These are phyloP conservation scores for Aspergillus piperis DNA, from an alignment of 2,329 filamentous ascomycete genomes.

Conservation along the genomic window DNA sequence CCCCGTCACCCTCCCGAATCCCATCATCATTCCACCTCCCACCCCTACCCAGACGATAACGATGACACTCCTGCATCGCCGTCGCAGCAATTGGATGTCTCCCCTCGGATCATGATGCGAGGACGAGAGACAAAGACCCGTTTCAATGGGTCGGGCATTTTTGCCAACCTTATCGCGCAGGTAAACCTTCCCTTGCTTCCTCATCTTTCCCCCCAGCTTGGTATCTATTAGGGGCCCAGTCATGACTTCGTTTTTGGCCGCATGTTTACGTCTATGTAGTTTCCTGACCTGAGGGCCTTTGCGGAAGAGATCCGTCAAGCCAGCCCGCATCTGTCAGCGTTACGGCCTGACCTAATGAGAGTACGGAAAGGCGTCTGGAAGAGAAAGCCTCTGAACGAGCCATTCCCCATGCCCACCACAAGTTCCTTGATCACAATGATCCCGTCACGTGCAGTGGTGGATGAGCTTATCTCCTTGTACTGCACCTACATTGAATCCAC, in stretches of 20 bases:
- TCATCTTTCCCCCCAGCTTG: neutral
- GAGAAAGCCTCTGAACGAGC: slow-evolving; percentile 30
- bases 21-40: slow-evolving; percentile 17
- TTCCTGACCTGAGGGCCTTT: slow-evolving; percentile 40
- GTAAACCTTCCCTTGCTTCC: slow-evolving; percentile 21
- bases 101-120: slow-evolving; percentile 39
- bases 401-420: slow-evolving; percentile 33
- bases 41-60: slow-evolving; percentile 15
- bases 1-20: slow-evolving; percentile 19
- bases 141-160: slow-evolving; percentile 43
- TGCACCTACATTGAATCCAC: slow-evolving; percentile 43
- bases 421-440: slow-evolving; percentile 35
- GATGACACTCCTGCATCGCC: slow-evolving; percentile 29
- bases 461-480: slow-evolving; percentile 42
- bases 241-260: too few relatives aligned
- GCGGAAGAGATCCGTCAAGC: slow-evolving; percentile 40
- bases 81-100: slow-evolving; percentile 35
- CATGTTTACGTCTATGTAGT: slow-evolving; percentile 31
- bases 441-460: slow-evolving; percentile 37
- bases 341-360: slow-evolving; percentile 37
- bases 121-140: slow-evolving; percentile 44
- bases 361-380: slow-evolving; percentile 37
- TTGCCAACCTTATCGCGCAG: slow-evolving; percentile 43
- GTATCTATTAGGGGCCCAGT: neutral
- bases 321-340: slow-evolving; percentile 36